phyloP scores from a whole-genome alignment of 495 filamentous ascomycete species.

The Xylaria bambusicola region DNA sequence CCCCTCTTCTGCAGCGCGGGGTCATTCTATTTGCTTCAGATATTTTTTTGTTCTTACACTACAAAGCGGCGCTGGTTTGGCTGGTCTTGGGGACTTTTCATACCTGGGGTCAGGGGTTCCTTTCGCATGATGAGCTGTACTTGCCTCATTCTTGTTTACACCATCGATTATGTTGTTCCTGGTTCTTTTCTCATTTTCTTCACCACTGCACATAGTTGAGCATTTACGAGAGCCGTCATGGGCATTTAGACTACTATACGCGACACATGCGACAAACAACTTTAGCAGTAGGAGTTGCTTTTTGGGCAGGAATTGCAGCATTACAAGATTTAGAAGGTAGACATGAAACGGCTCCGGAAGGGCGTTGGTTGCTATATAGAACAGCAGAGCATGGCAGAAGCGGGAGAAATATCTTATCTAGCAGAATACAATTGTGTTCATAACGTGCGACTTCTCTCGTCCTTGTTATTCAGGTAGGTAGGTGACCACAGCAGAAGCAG shows the following conservation, averaged over 20 bases:
- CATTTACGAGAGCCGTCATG: constrained; percentile 6
- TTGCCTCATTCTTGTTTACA: not conserved
- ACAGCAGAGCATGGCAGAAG: not conserved
- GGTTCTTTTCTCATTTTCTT: not conserved
- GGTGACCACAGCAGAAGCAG: not conserved
- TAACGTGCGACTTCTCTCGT: too few species aligned
- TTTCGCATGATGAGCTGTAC: constrained; percentile 8
- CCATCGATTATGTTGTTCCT: not conserved
- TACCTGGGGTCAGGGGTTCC: not conserved
- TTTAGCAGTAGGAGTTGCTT: constrained; percentile 12
- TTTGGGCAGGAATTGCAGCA: constrained; percentile 10
- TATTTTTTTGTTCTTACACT: too few species aligned
- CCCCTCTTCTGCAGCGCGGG: constrained; percentile 5
- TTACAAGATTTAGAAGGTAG: constrained; percentile 13
- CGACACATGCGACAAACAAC: constrained; percentile 1
- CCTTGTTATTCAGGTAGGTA: too few species aligned
- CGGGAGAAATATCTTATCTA: not conserved
- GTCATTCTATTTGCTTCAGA: not conserved
- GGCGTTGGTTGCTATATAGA: constrained; percentile 5
- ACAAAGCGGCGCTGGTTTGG: constrained; percentile 18
- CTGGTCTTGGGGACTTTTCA: not conserved
- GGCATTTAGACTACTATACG: constrained; percentile 8
- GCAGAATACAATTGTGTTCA: constrained; percentile 15
- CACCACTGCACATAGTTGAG: constrained; percentile 6
- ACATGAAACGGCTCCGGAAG: constrained; percentile 8